A percentile compares a stretch with the other conserved stretches of the same genome.
phyloP scores from a whole-genome alignment of 2,329 filamentous ascomycete genomes.

The Phialophora verrucosa region DNA sequence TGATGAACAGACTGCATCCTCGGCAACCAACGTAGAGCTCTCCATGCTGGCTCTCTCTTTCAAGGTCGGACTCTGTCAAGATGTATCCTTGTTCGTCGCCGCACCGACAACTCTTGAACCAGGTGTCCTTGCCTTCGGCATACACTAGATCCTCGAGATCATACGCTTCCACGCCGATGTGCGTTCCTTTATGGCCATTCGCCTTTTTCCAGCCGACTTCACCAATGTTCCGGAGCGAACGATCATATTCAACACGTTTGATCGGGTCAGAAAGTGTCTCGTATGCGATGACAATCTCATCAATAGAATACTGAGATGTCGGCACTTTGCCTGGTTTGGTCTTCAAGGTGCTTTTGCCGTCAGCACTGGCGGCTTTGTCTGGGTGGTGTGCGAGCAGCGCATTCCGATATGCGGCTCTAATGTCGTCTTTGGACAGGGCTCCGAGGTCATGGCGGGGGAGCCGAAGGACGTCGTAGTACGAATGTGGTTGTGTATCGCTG shows the following conservation, averaged over 20 bases:
- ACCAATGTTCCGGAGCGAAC: constrained; percentile 15
- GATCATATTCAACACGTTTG: constrained; percentile 57
- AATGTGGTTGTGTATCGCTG: constrained; percentile 15
- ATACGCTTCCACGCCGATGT: constrained; percentile 61
- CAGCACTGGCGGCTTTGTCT: constrained; percentile 53
- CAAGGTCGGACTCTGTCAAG: constrained; percentile 61
- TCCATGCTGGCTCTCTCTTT: constrained; percentile 54
- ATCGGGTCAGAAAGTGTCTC: constrained; percentile 56
- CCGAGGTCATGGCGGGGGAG: constrained; percentile 42
- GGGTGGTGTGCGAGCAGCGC: constrained; percentile 65
- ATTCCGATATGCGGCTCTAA: constrained; percentile 62
- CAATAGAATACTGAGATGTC: constrained; percentile 48
- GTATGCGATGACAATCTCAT: constrained; percentile 66
- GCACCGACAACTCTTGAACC: constrained; percentile 63
- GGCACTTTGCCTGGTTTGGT: not conserved
- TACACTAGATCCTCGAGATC: constrained; percentile 62
- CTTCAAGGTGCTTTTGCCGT: not conserved
- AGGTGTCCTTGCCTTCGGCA: constrained; percentile 49
- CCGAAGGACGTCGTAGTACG: constrained; percentile 49
- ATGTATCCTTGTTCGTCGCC: constrained; percentile 63
- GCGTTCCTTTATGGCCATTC: constrained; percentile 43
- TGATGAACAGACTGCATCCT: constrained; percentile 69
- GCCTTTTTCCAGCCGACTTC: constrained; percentile 42
- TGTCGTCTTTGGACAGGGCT: constrained; percentile 48
- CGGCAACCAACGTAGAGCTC: constrained; percentile 66